Evolutionary conservation across 805 yeast species (phyloP), one percentile per base, ranked within the genome.

Genomic region (Candida adriatica): DNA sequence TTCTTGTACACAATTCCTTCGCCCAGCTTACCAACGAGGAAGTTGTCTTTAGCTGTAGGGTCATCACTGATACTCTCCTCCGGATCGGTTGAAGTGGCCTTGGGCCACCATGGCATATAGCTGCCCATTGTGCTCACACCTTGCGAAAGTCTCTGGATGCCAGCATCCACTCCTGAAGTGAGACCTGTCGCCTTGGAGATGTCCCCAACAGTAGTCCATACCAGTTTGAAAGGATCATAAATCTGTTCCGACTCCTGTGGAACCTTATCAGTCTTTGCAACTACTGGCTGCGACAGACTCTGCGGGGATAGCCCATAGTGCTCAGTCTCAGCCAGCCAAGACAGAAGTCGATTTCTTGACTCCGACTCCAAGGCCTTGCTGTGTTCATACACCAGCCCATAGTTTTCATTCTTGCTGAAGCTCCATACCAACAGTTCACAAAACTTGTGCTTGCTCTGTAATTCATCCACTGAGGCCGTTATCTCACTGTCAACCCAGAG

Each of bases 201-300:
- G 24, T 46, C 52, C n/a, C 41, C 39, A 5, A 49, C 19, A 0
- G 55, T 45, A 4, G 40, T 31, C 31, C 37, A 38, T 6, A 45
- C 42, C 10, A 48, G n/a, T 27, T 42, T 45, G 35, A 51, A 49
- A 6, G 56, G 56, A 26, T 51, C 53, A 45, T 51, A 31, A 39
- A 46, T 16, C 16, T 18, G 18, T 16, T 30, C 32, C 11, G 16
- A 14, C 7, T 8, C 7, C 7, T 10, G 16, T 43, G 24, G 56
- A 13, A 6, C 15, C 3, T 26, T 22, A 27, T 4, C 59, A 55
- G 28, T 45, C 37, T 42, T 63, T 49, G 11, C 51, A 19, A 42
- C 48, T 38, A 42, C 38, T 6, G 42, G 33, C 10, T 37, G 30
- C 3, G 41, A 19, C 5, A 49, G 23, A 4, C 27, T 21, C 2